Evolutionary conservation across 306 rosid species (phyloP).

Genomic region (Sesbania bispinosa): DNA sequence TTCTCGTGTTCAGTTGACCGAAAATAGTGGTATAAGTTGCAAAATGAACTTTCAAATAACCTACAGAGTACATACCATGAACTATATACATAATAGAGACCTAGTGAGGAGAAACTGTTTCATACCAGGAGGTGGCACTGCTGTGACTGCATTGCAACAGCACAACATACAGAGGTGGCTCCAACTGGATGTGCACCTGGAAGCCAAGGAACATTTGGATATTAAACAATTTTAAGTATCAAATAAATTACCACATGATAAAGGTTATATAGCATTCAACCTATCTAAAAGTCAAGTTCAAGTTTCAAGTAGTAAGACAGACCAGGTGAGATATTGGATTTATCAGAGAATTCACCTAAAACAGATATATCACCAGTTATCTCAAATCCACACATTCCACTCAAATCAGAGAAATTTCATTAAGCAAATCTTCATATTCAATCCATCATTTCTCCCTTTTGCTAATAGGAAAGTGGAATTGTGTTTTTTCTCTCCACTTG

Average conservation of each 20-base stretch:
- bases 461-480: background rate
- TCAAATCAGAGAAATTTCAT: conserved; percentile 14
- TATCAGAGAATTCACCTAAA: background rate
- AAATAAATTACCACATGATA: background rate
- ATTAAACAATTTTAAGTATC: conserved; percentile 9
- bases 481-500: background rate
- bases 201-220: conserved; percentile 22
- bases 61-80: too few relatives aligned
- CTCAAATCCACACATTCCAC: conserved; percentile 20
- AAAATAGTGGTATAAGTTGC: background rate
- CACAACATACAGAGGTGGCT: conserved; percentile 96
- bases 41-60: background rate
- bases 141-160: conserved; percentile 98
- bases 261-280: conserved; percentile 2
- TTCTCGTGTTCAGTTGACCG: too few relatives aligned
- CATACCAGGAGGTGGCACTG: conserved; percentile 95
- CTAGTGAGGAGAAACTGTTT: background rate
- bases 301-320: too few relatives aligned
- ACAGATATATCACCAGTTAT: conserved; percentile 5
- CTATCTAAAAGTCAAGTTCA: background rate
- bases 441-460: background rate
- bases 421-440: conserved; percentile 6
- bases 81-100: background rate
- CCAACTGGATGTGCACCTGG: conserved; percentile 88
- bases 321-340: too few relatives aligned